Evolutionary conservation across 2,329 filamentous ascomycete species (phyloP).

Genomic region (Colletotrichum navitas): DNA sequence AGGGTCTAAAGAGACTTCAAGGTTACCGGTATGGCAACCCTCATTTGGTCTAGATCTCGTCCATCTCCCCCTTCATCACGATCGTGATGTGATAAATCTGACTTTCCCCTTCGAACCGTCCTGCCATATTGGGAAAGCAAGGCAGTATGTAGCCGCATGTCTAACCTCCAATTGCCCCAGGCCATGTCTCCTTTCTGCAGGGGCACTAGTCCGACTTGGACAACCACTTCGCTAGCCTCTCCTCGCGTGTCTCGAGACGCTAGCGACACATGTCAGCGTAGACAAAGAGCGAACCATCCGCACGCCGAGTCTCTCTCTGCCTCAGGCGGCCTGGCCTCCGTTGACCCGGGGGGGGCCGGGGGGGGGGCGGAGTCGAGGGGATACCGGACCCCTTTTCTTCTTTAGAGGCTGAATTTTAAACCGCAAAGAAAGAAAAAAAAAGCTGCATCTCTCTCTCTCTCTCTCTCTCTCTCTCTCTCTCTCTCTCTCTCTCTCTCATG

Average conservation of each 20-base stretch:
- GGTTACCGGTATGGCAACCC: no score
- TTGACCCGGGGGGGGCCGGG: not conserved
- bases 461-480: no score
- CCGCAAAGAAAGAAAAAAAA: not conserved
- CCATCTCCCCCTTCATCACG: not conserved
- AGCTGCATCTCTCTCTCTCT: constrained; percentile 10
- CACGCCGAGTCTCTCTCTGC: not conserved
- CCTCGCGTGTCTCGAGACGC: constrained; percentile 20
- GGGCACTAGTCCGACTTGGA: constrained; percentile 36
- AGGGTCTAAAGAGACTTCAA: constrained; percentile 13
- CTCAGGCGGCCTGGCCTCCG: not conserved
- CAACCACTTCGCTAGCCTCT: constrained; percentile 35
- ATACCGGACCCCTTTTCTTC: constrained; percentile 2
- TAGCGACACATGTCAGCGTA: not conserved
- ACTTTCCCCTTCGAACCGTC: not conserved
- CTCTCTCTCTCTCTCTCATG: constrained; percentile 6
- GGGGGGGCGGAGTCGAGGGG: no score
- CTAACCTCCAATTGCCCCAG: not conserved
- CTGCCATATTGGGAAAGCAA: constrained; percentile 1
- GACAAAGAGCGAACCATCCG: not conserved
- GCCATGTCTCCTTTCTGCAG: not conserved
- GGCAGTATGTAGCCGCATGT: constrained; percentile 4
- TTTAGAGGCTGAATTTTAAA: constrained; percentile 9
- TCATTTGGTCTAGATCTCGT: constrained; percentile 25
- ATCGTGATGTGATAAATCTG: constrained; percentile 41